Evolutionary conservation across 306 rosid genomes (phyloP), one percentile per base, ranked within the genome.

Genomic region (Vachellia pachyceras): DNA sequence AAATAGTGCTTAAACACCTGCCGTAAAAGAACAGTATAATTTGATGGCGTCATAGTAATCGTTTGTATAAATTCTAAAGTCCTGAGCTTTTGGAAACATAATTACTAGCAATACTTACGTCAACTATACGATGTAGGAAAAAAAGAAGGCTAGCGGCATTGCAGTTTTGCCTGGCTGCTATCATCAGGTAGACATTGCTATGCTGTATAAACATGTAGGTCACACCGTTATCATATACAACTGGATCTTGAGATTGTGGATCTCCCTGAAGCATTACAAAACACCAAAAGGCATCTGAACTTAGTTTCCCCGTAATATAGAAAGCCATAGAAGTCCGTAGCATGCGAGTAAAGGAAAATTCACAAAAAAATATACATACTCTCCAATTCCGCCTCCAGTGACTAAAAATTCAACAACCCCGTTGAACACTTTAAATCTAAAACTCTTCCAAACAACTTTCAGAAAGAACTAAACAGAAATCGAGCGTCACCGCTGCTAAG

Each of bases 1-100:
- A 95, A 95, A 82, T 95, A 95, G 84, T 95, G 98, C 90, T 93
- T 95, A 78, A 95, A 95, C 49, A 95, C 98, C 99, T 95, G 91
- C 78, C 78, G 54, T 71, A 73, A 29, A 40, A 81, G 81, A 68
- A 63, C 84, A 15, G 1, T 54, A 80, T 44, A 41, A 81, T 73
- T 37, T 25, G 3, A 45, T 7, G 47, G n/a, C 45, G 20, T 50
- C 22, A 46, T 25, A 10, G 0, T 41, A 76, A 20, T 44, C 81
- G 23, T 1, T 9, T 25, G 15, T 15, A 42, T 46, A 73, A 15
- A 20, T 20, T 64, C 20, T 64, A 40, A 78, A 66, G 23, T 49
- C n/a, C 46, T 15, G 72, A 18, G 61, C 6, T 42, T 42, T 47
- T 49, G 41, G 61, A 78, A 82, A 45, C 69, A 80, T 11, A 78